These are phyloP conservation scores for Gilbertella persicaria DNA, from an alignment of 371 early-diverging fungal genomes.

Conservation along the genomic window DNA sequence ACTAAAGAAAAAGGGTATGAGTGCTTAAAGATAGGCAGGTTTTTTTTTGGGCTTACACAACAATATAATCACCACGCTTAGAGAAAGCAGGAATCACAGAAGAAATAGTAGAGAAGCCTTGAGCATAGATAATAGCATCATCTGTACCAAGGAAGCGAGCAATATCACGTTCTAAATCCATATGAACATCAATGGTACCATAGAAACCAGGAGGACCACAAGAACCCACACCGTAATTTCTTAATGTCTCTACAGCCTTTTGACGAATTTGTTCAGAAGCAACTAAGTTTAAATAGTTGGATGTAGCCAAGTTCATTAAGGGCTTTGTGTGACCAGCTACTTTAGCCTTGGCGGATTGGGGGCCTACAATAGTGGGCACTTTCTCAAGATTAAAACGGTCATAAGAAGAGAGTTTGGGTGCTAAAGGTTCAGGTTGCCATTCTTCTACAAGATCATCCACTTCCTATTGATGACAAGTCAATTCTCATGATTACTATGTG, in stretches of 20 bases:
- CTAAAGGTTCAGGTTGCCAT: conserved; percentile 96
- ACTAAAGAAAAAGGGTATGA: conserved; percentile 30
- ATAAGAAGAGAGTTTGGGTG: conserved; percentile 72
- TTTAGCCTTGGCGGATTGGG: conserved; percentile 61
- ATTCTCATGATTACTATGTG: neutral
- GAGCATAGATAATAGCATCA: conserved; percentile 96
- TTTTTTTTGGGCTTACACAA: conserved; percentile 60
- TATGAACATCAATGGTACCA: conserved; percentile 98
- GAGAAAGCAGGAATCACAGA: conserved; percentile 98
- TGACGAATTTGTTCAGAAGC: conserved; percentile 78
- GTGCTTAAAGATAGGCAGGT: conserved; percentile 29
- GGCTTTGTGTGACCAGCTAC: conserved; percentile 54
- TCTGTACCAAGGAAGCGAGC: conserved; percentile 90
- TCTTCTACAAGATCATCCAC: conserved; percentile 90
- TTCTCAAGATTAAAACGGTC: conserved; percentile 81
- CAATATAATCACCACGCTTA: conserved; percentile 96
- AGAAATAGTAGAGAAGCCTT: conserved; percentile 93
- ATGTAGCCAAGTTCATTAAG: conserved; percentile 82
- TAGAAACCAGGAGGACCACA: conserved; percentile 99
- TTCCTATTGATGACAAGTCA: conserved; percentile 13
- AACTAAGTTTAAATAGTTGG: conserved; percentile 87
- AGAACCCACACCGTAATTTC: conserved; percentile 98
- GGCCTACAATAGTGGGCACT: conserved; percentile 74
- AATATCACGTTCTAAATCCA: conserved; percentile 92
- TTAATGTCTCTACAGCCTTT: conserved; percentile 86